Percentiles rank a stretch among this genome's conserved stretches.
These are phyloP conservation scores for Lipomyces starkeyi DNA, from an alignment of 805 yeast species.

Conservation along the genomic window DNA sequence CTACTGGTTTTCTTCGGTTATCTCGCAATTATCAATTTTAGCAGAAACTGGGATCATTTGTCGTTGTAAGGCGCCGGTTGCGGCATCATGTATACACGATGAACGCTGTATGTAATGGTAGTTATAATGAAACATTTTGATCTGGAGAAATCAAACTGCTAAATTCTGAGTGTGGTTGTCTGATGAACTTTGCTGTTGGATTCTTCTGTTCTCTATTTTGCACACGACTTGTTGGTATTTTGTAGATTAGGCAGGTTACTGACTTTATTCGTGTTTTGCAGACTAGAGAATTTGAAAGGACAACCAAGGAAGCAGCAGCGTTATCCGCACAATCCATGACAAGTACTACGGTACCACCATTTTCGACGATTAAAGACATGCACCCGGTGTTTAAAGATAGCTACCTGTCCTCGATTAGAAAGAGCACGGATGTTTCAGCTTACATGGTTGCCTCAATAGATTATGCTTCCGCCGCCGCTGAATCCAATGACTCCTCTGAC, in stretches of 20 bases:
- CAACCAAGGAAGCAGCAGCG: background rate
- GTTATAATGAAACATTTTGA: background rate
- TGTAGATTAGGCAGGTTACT: background rate
- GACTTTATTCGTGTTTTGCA: background rate
- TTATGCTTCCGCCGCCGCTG: background rate
- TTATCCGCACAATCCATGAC: background rate
- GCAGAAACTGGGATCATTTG: background rate
- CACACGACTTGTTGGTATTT: background rate
- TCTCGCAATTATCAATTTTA: background rate
- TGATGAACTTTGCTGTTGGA: background rate
- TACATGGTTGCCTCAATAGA: background rate
- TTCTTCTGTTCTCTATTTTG: background rate
- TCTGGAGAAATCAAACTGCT: background rate
- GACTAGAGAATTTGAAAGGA: background rate
- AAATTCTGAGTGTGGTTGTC: background rate
- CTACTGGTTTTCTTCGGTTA: constrained; percentile 1
- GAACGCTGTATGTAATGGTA: background rate
- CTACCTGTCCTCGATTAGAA: background rate
- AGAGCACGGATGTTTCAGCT: background rate
- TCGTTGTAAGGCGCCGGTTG: background rate
- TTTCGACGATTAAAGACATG: background rate
- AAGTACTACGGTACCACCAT: background rate
- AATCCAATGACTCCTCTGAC: background rate
- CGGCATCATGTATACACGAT: background rate
- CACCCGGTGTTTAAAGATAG: background rate